Percentiles rank a stretch among this genome's conserved stretches.
Conservation (phyloP, 2,329 filamentous ascomycete genomes). For the Verticillium longisporum region DNA sequence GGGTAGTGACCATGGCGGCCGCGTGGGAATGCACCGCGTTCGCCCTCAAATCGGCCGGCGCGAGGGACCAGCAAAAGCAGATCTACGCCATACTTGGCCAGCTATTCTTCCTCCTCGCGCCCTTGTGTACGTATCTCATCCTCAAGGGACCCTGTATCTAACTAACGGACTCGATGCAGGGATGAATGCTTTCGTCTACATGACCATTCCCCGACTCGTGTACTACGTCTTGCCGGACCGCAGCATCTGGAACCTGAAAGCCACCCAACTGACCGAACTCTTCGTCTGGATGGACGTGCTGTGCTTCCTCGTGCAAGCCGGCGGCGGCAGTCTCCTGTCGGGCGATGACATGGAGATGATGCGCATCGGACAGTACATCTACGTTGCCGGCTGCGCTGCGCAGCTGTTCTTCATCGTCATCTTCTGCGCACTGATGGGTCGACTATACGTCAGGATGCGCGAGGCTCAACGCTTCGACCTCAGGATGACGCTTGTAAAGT, state of each 20-base stretch:
- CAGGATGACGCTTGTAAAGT: constrained; percentile 20
- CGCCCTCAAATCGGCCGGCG: constrained; percentile 24
- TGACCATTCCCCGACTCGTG: constrained; percentile 32
- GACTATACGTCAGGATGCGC: constrained; percentile 24
- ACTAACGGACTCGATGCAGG: constrained; percentile 12
- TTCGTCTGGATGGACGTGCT: constrained; percentile 42
- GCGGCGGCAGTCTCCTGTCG: constrained; percentile 29
- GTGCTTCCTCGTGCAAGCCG: constrained; percentile 37
- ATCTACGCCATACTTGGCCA: constrained; percentile 22
- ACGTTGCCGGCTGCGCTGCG: constrained; percentile 16
- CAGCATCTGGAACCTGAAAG: constrained; percentile 25
- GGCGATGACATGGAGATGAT: constrained; percentile 15
- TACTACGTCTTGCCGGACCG: constrained; percentile 29
- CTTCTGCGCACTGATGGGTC: constrained; percentile 25
- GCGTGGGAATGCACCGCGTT: constrained; percentile 28
- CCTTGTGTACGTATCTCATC: constrained; percentile 23
- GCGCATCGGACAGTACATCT: constrained; percentile 30
- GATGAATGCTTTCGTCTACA: constrained; percentile 38
- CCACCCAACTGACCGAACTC: constrained; percentile 30
- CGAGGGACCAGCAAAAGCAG: constrained; percentile 28
- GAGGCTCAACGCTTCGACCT: constrained; percentile 13
- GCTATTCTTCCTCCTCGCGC: constrained; percentile 32
- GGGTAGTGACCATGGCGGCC: constrained; percentile 27
- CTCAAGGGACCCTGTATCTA: background rate
- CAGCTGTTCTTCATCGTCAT: constrained; percentile 29